Evolutionary conservation across 805 yeast species (phyloP).

Genomic region (Wickerhamiella spandovensis): DNA sequence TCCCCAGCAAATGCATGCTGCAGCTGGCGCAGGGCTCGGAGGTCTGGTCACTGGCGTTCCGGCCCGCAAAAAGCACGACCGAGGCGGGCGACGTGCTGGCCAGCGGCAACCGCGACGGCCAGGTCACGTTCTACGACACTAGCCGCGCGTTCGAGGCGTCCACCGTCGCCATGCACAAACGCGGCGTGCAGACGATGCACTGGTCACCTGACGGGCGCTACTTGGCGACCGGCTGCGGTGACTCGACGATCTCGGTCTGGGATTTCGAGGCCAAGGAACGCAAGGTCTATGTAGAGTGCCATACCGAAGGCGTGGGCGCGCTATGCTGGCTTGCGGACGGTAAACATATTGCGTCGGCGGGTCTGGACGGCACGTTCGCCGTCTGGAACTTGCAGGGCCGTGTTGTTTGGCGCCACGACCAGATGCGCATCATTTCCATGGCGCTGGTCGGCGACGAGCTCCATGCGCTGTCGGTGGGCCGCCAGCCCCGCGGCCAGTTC

Average conservation of each 20-base stretch:
- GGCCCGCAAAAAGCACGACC: constrained; percentile 20
- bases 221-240: constrained; percentile 60
- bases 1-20: not conserved
- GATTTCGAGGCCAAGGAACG: constrained; percentile 33
- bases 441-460: constrained; percentile 54
- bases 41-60: constrained; percentile 73
- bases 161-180: constrained; percentile 12
- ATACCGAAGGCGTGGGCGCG: constrained; percentile 28
- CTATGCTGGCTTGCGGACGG: constrained; percentile 60
- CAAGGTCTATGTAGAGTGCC: constrained; percentile 14
- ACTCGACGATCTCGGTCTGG: constrained; percentile 60
- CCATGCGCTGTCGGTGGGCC: constrained; percentile 5
- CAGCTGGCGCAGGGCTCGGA: constrained; percentile 32
- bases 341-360: constrained; percentile 50
- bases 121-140: constrained; percentile 1
- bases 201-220: constrained; percentile 66
- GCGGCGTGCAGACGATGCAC: constrained; percentile 39
- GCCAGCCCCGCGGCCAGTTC: not conserved
- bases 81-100: constrained; percentile 65
- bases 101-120: constrained; percentile 29
- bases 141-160: constrained; percentile 1
- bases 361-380: constrained; percentile 56
- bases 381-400: constrained; percentile 30
- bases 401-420: constrained; percentile 23
- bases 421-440: constrained; percentile 48